Evolutionary conservation across 2,329 filamentous ascomycete species (phyloP).

Genomic region (Phialophora tarda): DNA sequence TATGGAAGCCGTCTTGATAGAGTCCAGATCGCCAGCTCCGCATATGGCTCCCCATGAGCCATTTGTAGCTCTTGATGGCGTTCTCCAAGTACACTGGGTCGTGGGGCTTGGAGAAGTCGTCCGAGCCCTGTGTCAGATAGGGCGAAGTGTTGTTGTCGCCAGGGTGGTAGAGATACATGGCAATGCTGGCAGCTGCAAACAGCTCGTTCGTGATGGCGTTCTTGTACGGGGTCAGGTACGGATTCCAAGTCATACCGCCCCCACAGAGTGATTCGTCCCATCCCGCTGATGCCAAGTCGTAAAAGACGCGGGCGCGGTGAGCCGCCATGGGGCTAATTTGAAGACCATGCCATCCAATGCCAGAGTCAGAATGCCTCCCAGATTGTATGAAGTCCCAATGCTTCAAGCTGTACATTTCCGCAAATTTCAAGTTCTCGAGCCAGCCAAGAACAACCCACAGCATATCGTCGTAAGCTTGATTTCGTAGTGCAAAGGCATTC

Average conservation of each 20-base stretch:
- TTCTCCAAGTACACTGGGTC: constrained; percentile 72
- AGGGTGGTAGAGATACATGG: constrained; percentile 89
- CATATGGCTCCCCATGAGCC: constrained; percentile 82
- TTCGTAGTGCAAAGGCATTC: constrained; percentile 73
- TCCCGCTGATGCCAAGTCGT: constrained; percentile 75
- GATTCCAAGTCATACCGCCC: constrained; percentile 92
- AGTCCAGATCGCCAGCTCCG: constrained; percentile 70
- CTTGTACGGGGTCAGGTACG: constrained; percentile 80
- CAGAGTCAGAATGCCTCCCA: constrained; percentile 38
- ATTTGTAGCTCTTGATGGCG: constrained; percentile 77
- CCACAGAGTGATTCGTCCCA: constrained; percentile 83
- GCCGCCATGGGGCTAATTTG: constrained; percentile 78
- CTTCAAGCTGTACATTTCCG: constrained; percentile 68
- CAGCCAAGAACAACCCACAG: constrained; percentile 93
- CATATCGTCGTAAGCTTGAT: constrained; percentile 89
- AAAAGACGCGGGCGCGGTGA: constrained; percentile 82
- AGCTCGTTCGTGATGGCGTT: constrained; percentile 96
- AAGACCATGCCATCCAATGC: constrained; percentile 71
- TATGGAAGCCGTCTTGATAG: constrained; percentile 88
- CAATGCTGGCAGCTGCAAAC: constrained; percentile 80
- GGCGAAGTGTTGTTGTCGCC: constrained; percentile 77
- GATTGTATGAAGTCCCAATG: constrained; percentile 57
- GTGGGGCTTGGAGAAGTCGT: constrained; percentile 47
- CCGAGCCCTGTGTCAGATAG: constrained; percentile 54
- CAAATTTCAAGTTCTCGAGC: constrained; percentile 81